Conservation (phyloP, 176 grass and related monocot species). For the Ananas comosus region DNA sequence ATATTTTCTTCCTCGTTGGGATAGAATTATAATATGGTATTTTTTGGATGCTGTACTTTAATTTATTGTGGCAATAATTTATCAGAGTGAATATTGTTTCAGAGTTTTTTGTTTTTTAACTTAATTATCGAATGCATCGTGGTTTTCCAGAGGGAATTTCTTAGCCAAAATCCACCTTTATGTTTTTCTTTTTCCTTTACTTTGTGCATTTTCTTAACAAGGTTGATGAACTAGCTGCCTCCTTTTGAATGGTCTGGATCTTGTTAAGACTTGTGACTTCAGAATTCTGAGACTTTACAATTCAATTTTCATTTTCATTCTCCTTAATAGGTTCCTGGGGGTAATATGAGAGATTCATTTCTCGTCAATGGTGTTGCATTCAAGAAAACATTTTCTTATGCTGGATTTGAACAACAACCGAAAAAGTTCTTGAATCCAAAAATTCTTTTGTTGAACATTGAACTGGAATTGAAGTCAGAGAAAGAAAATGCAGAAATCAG, state of each 20-base stretch:
- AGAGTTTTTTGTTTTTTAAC: no score
- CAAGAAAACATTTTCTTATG: conserved; percentile 95
- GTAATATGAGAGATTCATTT: conserved; percentile 94
- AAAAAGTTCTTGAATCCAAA: conserved; percentile 89
- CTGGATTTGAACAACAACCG: conserved; percentile 93
- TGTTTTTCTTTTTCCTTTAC: not conserved
- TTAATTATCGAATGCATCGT: no score
- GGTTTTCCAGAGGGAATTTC: no score
- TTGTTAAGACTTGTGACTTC: no score
- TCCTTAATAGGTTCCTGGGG: conserved; percentile 70
- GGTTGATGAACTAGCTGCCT: no score
- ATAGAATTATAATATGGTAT: no score
- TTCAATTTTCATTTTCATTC: not conserved
- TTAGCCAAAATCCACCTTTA: not conserved
- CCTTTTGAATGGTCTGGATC: no score
- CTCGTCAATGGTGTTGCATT: conserved; percentile 93
- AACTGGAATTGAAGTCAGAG: conserved; percentile 88
- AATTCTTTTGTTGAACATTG: conserved; percentile 92
- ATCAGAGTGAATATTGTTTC: no score
- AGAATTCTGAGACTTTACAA: no score
- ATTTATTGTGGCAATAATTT: no score
- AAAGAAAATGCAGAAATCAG: conserved; percentile 99
- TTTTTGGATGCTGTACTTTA: no score
- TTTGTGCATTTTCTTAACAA: not conserved
- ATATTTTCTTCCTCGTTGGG: no score